These are phyloP conservation scores for Xylariales sp. DNA, from an alignment of 2,329 filamentous ascomycete genomes.

Conservation along the genomic window DNA sequence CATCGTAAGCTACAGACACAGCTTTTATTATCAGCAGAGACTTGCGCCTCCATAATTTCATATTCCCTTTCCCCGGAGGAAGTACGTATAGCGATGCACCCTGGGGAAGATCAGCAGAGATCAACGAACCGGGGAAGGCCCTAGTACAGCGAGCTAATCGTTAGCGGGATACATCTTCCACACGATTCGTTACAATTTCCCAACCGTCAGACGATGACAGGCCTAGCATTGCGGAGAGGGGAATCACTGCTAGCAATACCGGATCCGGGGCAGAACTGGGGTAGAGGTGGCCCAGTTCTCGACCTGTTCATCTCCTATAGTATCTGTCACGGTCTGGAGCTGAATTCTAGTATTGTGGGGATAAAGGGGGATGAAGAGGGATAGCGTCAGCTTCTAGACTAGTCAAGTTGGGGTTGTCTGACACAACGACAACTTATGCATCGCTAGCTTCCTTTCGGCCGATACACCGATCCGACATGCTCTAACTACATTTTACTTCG, in stretches of 20 bases:
- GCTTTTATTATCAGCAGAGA: slow-evolving; percentile 6
- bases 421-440: slow-evolving; percentile 16
- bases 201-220: slow-evolving; percentile 11
- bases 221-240: slow-evolving; percentile 16
- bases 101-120: slow-evolving; percentile 14
- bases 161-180: slow-evolving; percentile 9
- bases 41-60: neutral
- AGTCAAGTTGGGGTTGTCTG: slow-evolving; percentile 14
- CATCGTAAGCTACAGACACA: slow-evolving; percentile 3
- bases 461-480: neutral
- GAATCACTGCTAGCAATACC: slow-evolving; percentile 4
- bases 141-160: slow-evolving; percentile 1
- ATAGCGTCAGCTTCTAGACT: slow-evolving; percentile 21
- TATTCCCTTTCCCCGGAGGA: slow-evolving; percentile 32
- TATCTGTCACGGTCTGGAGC: slow-evolving; percentile 16
- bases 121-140: slow-evolving; percentile 17
- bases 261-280: slow-evolving; percentile 29
- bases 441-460: slow-evolving; percentile 28
- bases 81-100: slow-evolving; percentile 9
- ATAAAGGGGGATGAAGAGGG: slow-evolving; percentile 4
- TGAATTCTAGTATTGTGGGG: slow-evolving; percentile 14
- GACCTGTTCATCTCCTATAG: slow-evolving; percentile 4
- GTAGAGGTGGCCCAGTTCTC: slow-evolving; percentile 12
- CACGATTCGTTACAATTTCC: slow-evolving; percentile 8
- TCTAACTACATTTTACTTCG: slow-evolving; percentile 9